Percentiles rank a stretch among this genome's conserved stretches.
Conservation (phyloP, 148 eudicot species). For the Agrostemma githago region DNA sequence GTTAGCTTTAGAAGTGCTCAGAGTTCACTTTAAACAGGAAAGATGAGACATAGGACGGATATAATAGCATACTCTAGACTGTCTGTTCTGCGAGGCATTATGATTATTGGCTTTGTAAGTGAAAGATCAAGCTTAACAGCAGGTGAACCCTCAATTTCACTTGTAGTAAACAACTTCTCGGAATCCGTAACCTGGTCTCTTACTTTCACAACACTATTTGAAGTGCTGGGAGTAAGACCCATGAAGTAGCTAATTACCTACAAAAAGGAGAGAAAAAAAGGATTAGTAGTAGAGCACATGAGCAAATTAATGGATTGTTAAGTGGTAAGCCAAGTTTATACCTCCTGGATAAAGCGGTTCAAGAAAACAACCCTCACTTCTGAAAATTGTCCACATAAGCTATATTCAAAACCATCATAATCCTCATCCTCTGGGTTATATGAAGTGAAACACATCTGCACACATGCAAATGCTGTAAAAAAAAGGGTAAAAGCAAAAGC, state of each 20-base stretch:
- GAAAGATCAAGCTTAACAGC: conserved; percentile 88
- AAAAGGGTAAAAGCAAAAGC: conserved; percentile 1
- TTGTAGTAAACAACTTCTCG: conserved; percentile 76
- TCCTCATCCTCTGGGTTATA: conserved; percentile 73
- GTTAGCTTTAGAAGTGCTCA: conserved; percentile 5
- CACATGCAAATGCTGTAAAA: conserved; percentile 12
- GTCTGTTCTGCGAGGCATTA: conserved; percentile 87
- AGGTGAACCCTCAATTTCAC: conserved; percentile 94
- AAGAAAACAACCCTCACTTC: conserved; percentile 89
- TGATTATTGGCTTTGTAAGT: conserved; percentile 77
- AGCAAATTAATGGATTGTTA: conserved; percentile 3
- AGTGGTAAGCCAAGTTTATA: conserved; percentile 16
- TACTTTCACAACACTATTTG: conserved; percentile 60
- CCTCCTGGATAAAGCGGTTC: conserved; percentile 97
- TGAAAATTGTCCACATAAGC: conserved; percentile 81
- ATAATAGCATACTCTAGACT: conserved; percentile 66
- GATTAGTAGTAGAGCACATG: conserved; percentile 1
- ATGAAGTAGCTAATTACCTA: conserved; percentile 78
- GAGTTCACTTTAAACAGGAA: not conserved
- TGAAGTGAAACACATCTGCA: conserved; percentile 76
- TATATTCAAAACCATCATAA: conserved; percentile 83
- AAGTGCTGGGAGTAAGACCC: conserved; percentile 77
- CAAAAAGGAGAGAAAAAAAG: conserved; percentile 18
- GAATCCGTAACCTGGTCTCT: conserved; percentile 77
- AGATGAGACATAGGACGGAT: not conserved